Conservation (phyloP, 1,139 yeast species). For the Kodamaea ohmeri region DNA sequence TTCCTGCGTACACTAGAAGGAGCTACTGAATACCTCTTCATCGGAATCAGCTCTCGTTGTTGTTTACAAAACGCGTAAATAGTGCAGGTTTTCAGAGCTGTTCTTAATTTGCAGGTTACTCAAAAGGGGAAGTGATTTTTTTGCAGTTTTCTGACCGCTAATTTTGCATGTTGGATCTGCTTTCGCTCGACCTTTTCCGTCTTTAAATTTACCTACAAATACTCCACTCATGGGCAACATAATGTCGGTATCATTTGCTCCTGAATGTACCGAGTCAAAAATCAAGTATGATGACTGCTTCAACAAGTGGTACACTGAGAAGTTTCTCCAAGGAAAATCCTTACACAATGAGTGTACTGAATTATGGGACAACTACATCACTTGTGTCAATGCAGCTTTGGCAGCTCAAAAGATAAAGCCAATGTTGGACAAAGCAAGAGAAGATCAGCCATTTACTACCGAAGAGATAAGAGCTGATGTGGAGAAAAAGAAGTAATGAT, state of each 20-base stretch:
- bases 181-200: too few species aligned
- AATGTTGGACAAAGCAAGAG: conserved; percentile 87
- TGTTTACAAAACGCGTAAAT: conserved; percentile 5
- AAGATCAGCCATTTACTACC: conserved; percentile 75
- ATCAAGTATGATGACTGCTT: conserved; percentile 88
- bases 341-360: conserved; percentile 85
- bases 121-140: too few species aligned
- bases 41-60: conserved; percentile 11
- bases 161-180: conserved; percentile 1
- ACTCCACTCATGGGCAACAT: conserved; percentile 60
- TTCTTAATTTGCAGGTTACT: conserved; percentile 2
- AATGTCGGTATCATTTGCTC: conserved; percentile 94
- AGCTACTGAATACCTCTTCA: conserved; percentile 43
- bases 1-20: conserved; percentile 40
- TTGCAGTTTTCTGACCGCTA: too few species aligned
- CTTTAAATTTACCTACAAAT: conserved; percentile 2
- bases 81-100: neutral
- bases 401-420: conserved; percentile 71
- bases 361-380: conserved; percentile 82
- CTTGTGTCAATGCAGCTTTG: conserved; percentile 75
- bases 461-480: conserved; percentile 33
- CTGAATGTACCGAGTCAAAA: conserved; percentile 89
- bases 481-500: conserved; percentile 10
- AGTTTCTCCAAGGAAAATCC: conserved; percentile 69
- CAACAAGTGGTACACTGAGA: conserved; percentile 94